phyloP scores from a whole-genome alignment of 2,329 filamentous ascomycete species.

The Orbilia quercus region DNA sequence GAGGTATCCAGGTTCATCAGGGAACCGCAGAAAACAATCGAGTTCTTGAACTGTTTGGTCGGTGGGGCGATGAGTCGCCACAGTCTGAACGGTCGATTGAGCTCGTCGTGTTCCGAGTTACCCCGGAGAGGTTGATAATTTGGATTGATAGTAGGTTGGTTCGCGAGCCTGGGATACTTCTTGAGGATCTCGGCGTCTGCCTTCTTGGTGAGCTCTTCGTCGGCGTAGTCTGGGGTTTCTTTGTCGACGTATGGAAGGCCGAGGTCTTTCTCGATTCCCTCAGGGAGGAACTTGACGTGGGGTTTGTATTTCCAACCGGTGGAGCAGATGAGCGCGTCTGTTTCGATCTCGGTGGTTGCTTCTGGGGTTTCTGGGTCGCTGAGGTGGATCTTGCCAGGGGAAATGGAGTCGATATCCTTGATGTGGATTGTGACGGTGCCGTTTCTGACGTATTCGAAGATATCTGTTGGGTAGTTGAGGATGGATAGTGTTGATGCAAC shows the following conservation, averaged over 20 bases:
- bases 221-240: constrained; percentile 61
- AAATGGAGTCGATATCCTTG: constrained; percentile 67
- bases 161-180: constrained; percentile 67
- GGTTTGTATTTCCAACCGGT: constrained; percentile 70
- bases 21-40: constrained; percentile 66
- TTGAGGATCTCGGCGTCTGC: constrained; percentile 69
- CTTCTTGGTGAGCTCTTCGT: constrained; percentile 63
- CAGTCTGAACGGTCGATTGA: constrained; percentile 50
- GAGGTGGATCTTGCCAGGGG: constrained; percentile 66
- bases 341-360: constrained; percentile 65
- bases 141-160: constrained; percentile 68
- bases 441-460: constrained; percentile 69
- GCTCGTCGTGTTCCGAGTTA: constrained; percentile 40
- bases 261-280: constrained; percentile 65
- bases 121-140: constrained; percentile 64
- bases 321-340: constrained; percentile 69
- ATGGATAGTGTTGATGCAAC: constrained; percentile 70
- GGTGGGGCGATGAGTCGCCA: constrained; percentile 51
- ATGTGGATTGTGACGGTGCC: constrained; percentile 69
- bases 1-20: constrained; percentile 65
- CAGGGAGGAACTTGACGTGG: constrained; percentile 68
- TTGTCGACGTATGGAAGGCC: constrained; percentile 66
- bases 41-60: constrained; percentile 53
- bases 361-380: constrained; percentile 59
- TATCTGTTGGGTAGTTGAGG: constrained; percentile 70